phyloP scores from a whole-genome alignment of 768 basidiomycete species.

The Phallus indusiatus region DNA sequence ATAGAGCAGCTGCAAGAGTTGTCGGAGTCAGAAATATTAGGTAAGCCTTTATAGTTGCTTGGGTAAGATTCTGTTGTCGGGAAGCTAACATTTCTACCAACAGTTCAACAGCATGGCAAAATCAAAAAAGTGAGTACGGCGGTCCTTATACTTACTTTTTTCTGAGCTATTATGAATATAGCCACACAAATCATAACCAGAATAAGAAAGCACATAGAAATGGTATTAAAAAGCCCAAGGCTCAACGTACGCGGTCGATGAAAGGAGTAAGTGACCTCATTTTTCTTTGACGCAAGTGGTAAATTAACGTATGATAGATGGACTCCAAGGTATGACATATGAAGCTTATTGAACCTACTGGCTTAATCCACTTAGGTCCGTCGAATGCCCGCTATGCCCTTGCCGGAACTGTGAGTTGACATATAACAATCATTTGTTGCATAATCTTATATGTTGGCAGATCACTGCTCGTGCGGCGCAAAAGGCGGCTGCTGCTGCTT shows the following conservation, averaged over 20 bases:
- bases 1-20: background rate
- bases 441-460: slow-evolving; percentile 25
- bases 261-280: slow-evolving; percentile 69
- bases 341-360: background rate
- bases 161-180: slow-evolving; percentile 22
- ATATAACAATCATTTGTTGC: background rate
- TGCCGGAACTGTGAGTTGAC: slow-evolving; percentile 56
- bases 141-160: slow-evolving; percentile 6
- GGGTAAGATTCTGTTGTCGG: background rate
- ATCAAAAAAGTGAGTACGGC: slow-evolving; percentile 80
- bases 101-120: slow-evolving; percentile 67
- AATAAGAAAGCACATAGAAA: slow-evolving; percentile 95
- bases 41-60: background rate
- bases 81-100: background rate
- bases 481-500: slow-evolving; percentile 35
- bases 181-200: slow-evolving; percentile 95
- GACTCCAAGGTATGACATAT: slow-evolving; percentile 55
- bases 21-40: background rate
- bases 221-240: slow-evolving; percentile 82
- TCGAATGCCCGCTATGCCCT: slow-evolving; percentile 66
- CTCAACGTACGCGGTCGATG: slow-evolving; percentile 65
- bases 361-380: slow-evolving; percentile 53
- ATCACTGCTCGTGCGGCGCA: slow-evolving; percentile 57
- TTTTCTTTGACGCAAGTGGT: slow-evolving; percentile 7
- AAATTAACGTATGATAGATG: slow-evolving; percentile 37